Percentiles rank a stretch among this genome's conserved stretches.
These are phyloP conservation scores for Fonsecaea erecta DNA, from an alignment of 2,329 filamentous ascomycete species.

Conservation along the genomic window DNA sequence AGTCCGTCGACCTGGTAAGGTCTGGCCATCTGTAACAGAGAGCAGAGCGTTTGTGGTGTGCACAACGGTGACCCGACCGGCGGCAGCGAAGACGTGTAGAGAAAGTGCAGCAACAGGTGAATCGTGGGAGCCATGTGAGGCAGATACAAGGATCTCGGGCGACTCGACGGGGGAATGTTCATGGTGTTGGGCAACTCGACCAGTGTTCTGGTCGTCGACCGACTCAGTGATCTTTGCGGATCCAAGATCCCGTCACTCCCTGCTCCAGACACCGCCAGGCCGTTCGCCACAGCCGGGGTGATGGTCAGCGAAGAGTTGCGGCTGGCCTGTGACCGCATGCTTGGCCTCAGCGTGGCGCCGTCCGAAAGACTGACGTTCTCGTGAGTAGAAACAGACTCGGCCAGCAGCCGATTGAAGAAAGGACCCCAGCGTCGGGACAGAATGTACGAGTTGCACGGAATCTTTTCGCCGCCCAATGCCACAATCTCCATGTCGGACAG, in stretches of 20 bases:
- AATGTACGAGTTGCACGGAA: constrained; percentile 90
- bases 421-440: constrained; percentile 89
- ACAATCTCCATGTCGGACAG: constrained; percentile 96
- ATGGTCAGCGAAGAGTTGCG: constrained; percentile 83
- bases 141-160: constrained; percentile 86
- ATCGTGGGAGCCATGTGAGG: constrained; percentile 90
- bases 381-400: constrained; percentile 73
- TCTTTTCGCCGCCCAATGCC: constrained; percentile 85
- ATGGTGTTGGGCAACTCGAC: constrained; percentile 60
- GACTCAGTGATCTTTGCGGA: constrained; percentile 35
- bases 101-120: constrained; percentile 85
- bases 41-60: constrained; percentile 94
- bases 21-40: constrained; percentile 86
- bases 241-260: constrained; percentile 28
- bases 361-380: constrained; percentile 63
- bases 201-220: constrained; percentile 36
- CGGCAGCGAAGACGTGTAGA: constrained; percentile 91
- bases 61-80: constrained; percentile 76
- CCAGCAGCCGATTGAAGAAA: constrained; percentile 89
- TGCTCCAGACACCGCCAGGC: constrained; percentile 14
- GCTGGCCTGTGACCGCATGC: constrained; percentile 50
- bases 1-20: constrained; percentile 93
- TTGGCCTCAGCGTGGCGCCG: constrained; percentile 73
- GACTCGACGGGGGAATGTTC: constrained; percentile 60
- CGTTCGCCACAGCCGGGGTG: constrained; percentile 60